These are phyloP conservation scores for Berberis thunbergii DNA, from an alignment of 164 flowering plant species.

Conservation along the genomic window DNA sequence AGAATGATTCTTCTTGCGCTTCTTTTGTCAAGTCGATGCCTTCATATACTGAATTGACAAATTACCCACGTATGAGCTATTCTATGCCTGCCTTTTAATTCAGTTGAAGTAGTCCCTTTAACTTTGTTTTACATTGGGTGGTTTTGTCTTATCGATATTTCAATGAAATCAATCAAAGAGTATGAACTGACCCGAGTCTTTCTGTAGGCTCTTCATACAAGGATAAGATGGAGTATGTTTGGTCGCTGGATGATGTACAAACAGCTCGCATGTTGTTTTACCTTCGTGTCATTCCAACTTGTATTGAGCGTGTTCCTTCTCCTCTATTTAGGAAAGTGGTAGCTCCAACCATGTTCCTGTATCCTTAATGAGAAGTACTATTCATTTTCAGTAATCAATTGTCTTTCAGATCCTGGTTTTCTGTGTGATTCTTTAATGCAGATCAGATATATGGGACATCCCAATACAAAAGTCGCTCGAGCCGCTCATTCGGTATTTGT, in stretches of 20 bases:
- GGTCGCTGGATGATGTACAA: conserved; percentile 85
- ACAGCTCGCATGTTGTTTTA: conserved; percentile 86
- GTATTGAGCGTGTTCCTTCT: conserved; percentile 48
- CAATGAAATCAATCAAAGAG: background rate
- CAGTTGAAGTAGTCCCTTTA: background rate
- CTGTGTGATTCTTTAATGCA: conserved; percentile 8
- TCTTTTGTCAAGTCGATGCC: conserved; percentile 74
- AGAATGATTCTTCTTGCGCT: conserved; percentile 53
- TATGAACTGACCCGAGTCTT: conserved; percentile 5
- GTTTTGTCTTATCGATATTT: no score
- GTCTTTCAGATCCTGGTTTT: background rate
- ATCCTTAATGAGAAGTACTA: conserved; percentile 34
- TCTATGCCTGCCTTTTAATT: background rate
- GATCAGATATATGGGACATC: conserved; percentile 81
- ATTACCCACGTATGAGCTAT: conserved; percentile 32
- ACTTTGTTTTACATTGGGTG: no score
- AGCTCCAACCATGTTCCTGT: conserved; percentile 86
- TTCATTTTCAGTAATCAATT: background rate
- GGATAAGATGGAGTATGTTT: conserved; percentile 32
- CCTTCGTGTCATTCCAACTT: conserved; percentile 75
- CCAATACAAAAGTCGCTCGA: conserved; percentile 67
- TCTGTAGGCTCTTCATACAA: conserved; percentile 21
- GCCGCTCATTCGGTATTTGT: conserved; percentile 79
- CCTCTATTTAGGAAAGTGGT: conserved; percentile 44
- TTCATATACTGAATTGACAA: conserved; percentile 56